These are phyloP conservation scores for Thamnidium elegans DNA, from an alignment of 192 early-diverging fungal genomes.

Conservation along the genomic window DNA sequence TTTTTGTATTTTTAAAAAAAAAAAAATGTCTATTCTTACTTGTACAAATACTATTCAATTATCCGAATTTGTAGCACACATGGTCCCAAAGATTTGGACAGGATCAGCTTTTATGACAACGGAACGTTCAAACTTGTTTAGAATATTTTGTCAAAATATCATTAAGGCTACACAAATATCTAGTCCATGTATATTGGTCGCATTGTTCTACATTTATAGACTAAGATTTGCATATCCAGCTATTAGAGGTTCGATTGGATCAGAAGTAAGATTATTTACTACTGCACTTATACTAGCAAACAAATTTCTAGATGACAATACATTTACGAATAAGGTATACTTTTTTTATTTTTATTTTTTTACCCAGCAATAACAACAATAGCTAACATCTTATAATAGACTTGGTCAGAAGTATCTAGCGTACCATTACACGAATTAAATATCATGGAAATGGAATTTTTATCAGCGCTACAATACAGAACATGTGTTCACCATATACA, in stretches of 20 bases:
- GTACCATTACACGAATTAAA: conserved; percentile 79
- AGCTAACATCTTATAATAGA: no score
- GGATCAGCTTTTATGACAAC: conserved; percentile 4
- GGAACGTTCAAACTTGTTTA: conserved; percentile 30
- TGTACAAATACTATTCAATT: conserved; percentile 23
- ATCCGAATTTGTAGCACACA: conserved; percentile 32
- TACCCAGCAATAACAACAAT: no score
- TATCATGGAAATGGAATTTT: conserved; percentile 86
- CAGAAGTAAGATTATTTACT: conserved; percentile 80
- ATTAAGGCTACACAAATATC: conserved; percentile 59
- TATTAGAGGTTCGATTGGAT: conserved; percentile 62
- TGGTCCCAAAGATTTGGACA: conserved; percentile 39
- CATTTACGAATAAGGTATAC: conserved; percentile 72
- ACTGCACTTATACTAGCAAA: conserved; percentile 81
- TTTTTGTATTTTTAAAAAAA: background rate
- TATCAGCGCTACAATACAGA: conserved; percentile 71
- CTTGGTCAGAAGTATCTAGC: conserved; percentile 85
- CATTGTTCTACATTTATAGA: conserved; percentile 62
- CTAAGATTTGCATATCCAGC: conserved; percentile 53
- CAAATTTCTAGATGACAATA: conserved; percentile 87
- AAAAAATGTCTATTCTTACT: background rate
- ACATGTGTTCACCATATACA: conserved; percentile 66
- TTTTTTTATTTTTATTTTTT: no score
- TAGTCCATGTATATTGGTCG: conserved; percentile 55
- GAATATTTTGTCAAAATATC: conserved; percentile 49